Evolutionary conservation across 2,329 filamentous ascomycete genomes (phyloP), one percentile per base, ranked within the genome.

Genomic region (Sporothrix pseudoabietina): DNA sequence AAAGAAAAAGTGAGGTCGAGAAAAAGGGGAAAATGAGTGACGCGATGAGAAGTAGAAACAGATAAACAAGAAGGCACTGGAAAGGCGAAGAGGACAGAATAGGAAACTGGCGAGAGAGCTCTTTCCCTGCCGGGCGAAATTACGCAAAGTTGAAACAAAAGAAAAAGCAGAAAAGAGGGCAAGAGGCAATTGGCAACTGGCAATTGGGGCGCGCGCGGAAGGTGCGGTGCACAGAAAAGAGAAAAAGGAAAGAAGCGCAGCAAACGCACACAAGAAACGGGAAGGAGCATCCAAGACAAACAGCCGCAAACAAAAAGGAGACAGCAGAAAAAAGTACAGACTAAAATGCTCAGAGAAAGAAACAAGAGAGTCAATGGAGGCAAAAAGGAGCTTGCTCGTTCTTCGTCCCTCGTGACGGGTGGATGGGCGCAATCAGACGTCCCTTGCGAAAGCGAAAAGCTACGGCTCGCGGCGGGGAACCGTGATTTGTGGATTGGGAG

Each of bases 51-150:
- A 68, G 30, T 19, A 30, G 55, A 59, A 39, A 9, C 44, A 49
- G 14, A 49, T 5, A 49, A 49, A 14, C 41, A 14, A 9, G 9
- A 44, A 44, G 12, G 26, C 26, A 26, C 49, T 30, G 30, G 57
- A 59, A 61, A 71, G 14, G 70, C 57, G 57, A 65, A 65, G 65
- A 54, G 44, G 70, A 72, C 59, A 55, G 57, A 66, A 41, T 32
- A 54, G 59, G 59, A 55, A 61, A n/a, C 5, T 39, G 52, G 52
- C 52, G 55, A 47, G 52, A 69, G 35, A 47, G 71, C 52, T 57
- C 49, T 61, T 68, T 72, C 71, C 59, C 22, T 12, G 35, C 49
- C n/a, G 47, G 59, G 22, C 32, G 22, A 44, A 55, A 57, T 55
- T 66, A n/a, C n/a, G n/a, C n/a, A n/a, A 30, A 54, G 26, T 30